These are phyloP conservation scores for Teratosphaeria pseudoeucalypti DNA, from an alignment of 2,329 filamentous ascomycete species.

Conservation along the genomic window DNA sequence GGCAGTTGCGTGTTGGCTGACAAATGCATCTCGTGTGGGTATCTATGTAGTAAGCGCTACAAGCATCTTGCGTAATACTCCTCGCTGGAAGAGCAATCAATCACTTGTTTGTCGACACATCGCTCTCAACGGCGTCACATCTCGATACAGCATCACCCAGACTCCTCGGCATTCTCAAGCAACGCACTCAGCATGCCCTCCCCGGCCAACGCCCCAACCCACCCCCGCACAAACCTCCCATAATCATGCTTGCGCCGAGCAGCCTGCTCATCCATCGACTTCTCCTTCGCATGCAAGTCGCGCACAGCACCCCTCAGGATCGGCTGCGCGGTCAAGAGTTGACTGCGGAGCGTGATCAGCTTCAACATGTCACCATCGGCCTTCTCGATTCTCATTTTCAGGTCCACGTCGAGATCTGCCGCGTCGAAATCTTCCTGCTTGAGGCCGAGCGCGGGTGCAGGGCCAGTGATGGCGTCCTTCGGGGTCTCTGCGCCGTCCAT, in stretches of 20 bases:
- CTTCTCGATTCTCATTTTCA: conserved; percentile 16
- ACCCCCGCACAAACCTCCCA: conserved; percentile 48
- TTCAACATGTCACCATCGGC: conserved; percentile 16
- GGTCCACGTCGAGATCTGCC: conserved; percentile 18
- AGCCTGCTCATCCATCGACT: conserved; percentile 44
- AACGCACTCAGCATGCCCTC: conserved; percentile 46
- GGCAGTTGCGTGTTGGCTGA: background rate
- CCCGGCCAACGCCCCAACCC: conserved; percentile 59
- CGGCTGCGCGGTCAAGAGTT: conserved; percentile 34
- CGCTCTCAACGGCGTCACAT: background rate
- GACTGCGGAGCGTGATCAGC: conserved; percentile 28
- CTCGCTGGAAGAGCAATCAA: background rate
- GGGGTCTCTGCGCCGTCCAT: conserved; percentile 21
- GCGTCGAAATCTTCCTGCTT: conserved; percentile 25
- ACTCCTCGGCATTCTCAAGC: background rate
- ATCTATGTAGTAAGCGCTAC: background rate
- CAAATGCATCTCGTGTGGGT: background rate
- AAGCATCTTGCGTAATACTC: background rate
- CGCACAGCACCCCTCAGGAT: conserved; percentile 37
- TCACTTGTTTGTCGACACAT: background rate
- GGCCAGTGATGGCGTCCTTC: conserved; percentile 11
- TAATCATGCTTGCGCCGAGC: conserved; percentile 55
- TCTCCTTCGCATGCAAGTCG: conserved; percentile 37
- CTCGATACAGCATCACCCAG: background rate
- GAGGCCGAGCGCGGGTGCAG: conserved; percentile 14